Evolutionary conservation across 2,329 filamentous ascomycete genomes (phyloP).

Genomic region (Cryoendolithus antarcticus): DNA sequence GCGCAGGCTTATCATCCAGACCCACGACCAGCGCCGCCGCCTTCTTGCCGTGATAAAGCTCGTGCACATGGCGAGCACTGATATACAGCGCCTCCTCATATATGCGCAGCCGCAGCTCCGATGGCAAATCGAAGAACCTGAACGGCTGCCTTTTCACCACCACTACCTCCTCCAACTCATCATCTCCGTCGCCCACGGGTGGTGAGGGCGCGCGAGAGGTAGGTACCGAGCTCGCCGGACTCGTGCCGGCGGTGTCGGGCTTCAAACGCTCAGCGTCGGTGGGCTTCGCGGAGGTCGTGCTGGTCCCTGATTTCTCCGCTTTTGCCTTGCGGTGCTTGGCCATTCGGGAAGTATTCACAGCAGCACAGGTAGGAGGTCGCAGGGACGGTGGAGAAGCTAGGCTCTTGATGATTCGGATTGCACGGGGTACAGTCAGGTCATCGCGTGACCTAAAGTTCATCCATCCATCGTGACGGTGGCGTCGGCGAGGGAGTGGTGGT

Average conservation of each 20-base stretch:
- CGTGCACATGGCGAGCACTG: conserved; percentile 3
- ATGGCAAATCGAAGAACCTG: conserved; percentile 54
- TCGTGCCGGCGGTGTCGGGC: conserved; percentile 12
- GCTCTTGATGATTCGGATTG: neutral
- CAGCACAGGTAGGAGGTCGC: too few species aligned
- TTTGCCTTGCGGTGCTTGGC: conserved; percentile 5
- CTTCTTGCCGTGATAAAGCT: conserved; percentile 4
- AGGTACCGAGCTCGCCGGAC: neutral
- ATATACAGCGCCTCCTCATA: conserved; percentile 49
- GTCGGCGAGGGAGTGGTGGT: conserved; percentile 16
- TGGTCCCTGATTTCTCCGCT: conserved; percentile 4
- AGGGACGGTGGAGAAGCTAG: too few species aligned
- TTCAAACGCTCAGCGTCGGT: conserved; percentile 6
- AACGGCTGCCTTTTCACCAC: conserved; percentile 33
- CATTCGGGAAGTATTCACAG: neutral
- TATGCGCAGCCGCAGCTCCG: conserved; percentile 57
- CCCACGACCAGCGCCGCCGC: conserved; percentile 2
- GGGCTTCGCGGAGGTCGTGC: conserved; percentile 7
- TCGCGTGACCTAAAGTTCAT: conserved; percentile 24
- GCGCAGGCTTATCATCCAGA: conserved; percentile 28
- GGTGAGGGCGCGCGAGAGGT: conserved; percentile 15
- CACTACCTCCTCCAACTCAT: conserved; percentile 4
- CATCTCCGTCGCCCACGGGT: conserved; percentile 1
- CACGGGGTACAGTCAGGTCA: conserved; percentile 13
- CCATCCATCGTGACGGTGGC: conserved; percentile 28